Conservation (phyloP, 2,329 filamentous ascomycete species). For the Colletotrichum orchidophilum region DNA sequence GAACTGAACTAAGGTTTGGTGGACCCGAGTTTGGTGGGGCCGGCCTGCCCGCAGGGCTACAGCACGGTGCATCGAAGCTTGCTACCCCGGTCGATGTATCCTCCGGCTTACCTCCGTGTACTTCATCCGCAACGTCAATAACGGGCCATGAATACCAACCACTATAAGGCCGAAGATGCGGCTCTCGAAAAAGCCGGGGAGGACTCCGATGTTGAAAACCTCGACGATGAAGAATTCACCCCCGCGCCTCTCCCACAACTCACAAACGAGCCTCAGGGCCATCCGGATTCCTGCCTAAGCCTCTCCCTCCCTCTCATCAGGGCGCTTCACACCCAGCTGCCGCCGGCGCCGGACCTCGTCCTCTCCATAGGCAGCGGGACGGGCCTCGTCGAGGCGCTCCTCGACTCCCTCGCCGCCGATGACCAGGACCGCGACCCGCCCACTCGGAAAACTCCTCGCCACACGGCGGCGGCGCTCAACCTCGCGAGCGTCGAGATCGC, state of each 20-base stretch:
- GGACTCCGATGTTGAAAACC: neutral
- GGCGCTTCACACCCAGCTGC: slow-evolving; percentile 28
- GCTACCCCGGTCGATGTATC: neutral
- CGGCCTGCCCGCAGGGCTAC: neutral
- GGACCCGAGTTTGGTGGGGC: neutral
- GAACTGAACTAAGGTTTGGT: neutral
- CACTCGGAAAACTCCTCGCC: neutral
- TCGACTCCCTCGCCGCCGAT: slow-evolving; percentile 27
- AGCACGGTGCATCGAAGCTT: neutral
- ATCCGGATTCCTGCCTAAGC: slow-evolving; percentile 42
- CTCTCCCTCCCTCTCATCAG: slow-evolving; percentile 40
- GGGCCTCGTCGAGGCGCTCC: slow-evolving; percentile 41
- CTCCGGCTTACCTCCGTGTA: neutral
- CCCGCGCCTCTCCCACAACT: slow-evolving; percentile 8
- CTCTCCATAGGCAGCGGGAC: slow-evolving; percentile 45
- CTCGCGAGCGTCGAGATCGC: slow-evolving; percentile 29
- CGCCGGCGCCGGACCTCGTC: neutral
- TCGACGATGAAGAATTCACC: neutral
- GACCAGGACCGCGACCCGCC: neutral
- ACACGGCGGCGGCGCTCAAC: neutral
- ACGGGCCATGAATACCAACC: neutral
- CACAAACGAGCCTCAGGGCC: slow-evolving; percentile 11
- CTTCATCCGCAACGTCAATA: neutral
- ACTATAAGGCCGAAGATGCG: no score
- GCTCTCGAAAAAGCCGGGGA: no score